Base-by-base conservation (phyloP, 2,329 filamentous ascomycete genomes). In the Alternaria arbusti region DNA sequence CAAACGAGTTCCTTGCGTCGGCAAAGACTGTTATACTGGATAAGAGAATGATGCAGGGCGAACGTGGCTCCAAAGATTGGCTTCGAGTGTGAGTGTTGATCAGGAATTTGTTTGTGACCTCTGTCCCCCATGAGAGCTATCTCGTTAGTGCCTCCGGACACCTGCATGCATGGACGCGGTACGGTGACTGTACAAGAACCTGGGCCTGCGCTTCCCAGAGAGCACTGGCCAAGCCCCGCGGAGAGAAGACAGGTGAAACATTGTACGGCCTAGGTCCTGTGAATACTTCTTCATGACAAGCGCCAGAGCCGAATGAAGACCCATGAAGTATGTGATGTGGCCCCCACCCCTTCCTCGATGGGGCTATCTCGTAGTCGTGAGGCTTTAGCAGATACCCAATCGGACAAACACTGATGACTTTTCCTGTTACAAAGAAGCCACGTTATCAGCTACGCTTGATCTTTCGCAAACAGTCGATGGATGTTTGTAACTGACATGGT, bases 401-500 rank as follows among this genome's bases (percentile, higher is more conserved):
- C 11, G 36, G 50, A 51, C 64, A 64, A 64, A 54, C 50, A 49
- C 12, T n/a, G 11, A 54, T 55, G 43, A 40, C 28, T 12, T 36
- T 44, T 32, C 26, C 23, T 25, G 20, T 15, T n/a, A 44, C 55
- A 22, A 30, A 47, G n/a, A 50, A 26, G 22, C 32, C 22, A 25
- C n/a, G 44, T 43, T 54, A 26, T 25, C 26, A 10, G 50, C 28
- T 45, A 50, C 28, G 22, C 25, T 26, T 20, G 23, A 6, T 10
- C 44, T 52, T 43, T 17, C 44, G 44, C 40, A 47, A 40, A 54
- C 12, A 32, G 40, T 46, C 32, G 47, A 40, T 50, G 59, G 45
- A 54, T 68, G 67, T 61, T 65, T 65, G 67, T 54, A 58, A 57
- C 26, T 47, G 63, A 51, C 57, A 59, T 51, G 17, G 68, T 69